Base-by-base conservation (phyloP, 768 basidiomycete genomes). In the Termitomyces sp. region DNA sequence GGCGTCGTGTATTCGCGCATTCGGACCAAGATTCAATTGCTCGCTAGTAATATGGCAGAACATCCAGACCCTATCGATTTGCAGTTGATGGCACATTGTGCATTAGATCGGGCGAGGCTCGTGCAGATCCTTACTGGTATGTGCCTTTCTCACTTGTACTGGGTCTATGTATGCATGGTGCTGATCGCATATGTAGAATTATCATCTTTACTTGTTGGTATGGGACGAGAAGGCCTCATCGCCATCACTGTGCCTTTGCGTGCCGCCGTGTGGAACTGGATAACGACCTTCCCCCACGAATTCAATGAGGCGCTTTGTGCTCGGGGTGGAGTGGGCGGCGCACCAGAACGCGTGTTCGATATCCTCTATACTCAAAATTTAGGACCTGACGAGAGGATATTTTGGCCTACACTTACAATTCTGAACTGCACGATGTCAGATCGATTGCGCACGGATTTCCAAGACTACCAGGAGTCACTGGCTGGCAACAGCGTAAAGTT, bases 241-340 rank as follows among this genome's bases (percentile, higher is more conserved):
- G 84, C 87, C 1, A 78, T 94, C 46, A 83, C 91, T 0, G 73
- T 80, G 26, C 82, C 87, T 26, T 76, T 96, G 35, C 82, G 91
- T 21, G 76, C 80, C 28, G 90, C 90, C 1, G 74, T 96, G 26
- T 95, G 93, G 93, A 92, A 88, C 59, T 96, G 92, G 92, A 84
- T 95, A 32, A 84, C 88, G 30, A 74, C 81, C 22, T 89, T 86
- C 63, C 87, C 90, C 0, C 71, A 74, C 5, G 90, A 97, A 65
- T 96, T 85, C 66, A 85, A 86, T 51, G 85, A 91, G 7, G 77
- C 82, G 5, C 77, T 93, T 37, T 75, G 79, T 10, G 73, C 76
- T 3, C 77, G 85, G 44, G 82, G 85, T 28, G 77, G 73, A 45
- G 74, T 90, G 12, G 94, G 96, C 56, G 90, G 88, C 42, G 83